phyloP scores from a whole-genome alignment of 768 basidiomycete species.

The Sarcodon sp. region DNA sequence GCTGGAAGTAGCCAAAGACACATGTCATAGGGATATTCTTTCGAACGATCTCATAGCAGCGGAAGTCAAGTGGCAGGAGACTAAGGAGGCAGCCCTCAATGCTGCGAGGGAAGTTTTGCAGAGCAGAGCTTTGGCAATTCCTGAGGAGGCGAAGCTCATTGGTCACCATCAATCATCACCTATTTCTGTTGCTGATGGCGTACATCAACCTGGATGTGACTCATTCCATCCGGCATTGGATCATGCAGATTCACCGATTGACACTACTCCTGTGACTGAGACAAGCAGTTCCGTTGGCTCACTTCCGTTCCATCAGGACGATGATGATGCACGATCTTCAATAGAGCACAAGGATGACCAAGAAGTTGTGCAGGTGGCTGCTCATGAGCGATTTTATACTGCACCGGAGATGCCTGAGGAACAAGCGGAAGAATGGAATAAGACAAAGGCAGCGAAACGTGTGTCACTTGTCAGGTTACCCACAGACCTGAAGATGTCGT shows the following conservation, averaged over 20 bases:
- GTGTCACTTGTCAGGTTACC: constrained; percentile 74
- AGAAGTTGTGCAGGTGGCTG: neutral
- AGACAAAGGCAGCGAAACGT: constrained; percentile 73
- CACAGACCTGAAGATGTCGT: constrained; percentile 28
- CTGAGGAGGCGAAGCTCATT: neutral
- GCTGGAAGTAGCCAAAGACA: constrained; percentile 57
- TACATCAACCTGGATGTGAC: constrained; percentile 16
- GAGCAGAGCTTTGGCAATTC: constrained; percentile 14
- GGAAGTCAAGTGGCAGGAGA: constrained; percentile 47
- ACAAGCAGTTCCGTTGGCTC: neutral
- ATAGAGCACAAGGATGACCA: neutral
- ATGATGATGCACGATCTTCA: neutral
- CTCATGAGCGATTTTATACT: constrained; percentile 34
- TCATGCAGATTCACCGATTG: constrained; percentile 19
- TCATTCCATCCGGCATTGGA: constrained; percentile 65
- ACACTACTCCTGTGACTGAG: neutral
- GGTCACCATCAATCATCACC: no score
- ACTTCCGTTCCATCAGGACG: neutral
- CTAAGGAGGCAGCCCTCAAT: constrained; percentile 59
- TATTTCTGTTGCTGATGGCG: constrained; percentile 2
- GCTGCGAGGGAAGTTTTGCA: constrained; percentile 59
- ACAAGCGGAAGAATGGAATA: constrained; percentile 82
- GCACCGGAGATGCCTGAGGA: constrained; percentile 39
- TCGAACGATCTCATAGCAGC: constrained; percentile 65
- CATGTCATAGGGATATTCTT: constrained; percentile 70